Base-by-base conservation (phyloP, 805 yeast genomes). In the Teunomyces atbi region DNA sequence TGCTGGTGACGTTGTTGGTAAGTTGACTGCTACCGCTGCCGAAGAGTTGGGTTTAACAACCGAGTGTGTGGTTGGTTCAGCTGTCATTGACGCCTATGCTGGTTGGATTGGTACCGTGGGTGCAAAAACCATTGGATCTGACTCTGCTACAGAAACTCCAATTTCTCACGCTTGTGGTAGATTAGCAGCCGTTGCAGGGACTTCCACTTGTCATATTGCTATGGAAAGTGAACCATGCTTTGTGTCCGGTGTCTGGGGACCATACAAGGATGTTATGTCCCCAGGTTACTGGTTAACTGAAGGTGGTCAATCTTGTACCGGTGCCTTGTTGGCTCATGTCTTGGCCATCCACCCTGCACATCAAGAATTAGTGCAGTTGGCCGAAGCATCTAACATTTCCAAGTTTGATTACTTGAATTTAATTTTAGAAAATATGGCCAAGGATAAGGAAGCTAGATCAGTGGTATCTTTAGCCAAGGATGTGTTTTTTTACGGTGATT, bases 41-140 rank as follows among this genome's bases (percentile, higher is more conserved):
- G 77, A 75, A 36, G 90, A 89, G 45, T 74, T 94, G 58, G 98
- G 98, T 8, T 76, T 94, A 51, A 79, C 94, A 7, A 77, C 86
- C 18, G 74, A 76, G 44, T 86, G 95, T 68, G 80, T 82, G 27
- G 98, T 94, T 35, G 97, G 96, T 6, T 84, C 95, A 1, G 97
- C 97, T 61, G 96, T 94, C 32, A 94, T 94, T 61, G 99, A 94
- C 64, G 97, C 98, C 5, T 94, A 94, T 62, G 96, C 98, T 3
- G 99, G 99, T 38, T 94, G 98, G 97, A 81, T 94, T 46, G 99
- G 99, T 46, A 94, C 98, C 1, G 96, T 92, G 48, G 99, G 97
- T 21, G 96, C 96, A 1, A 82, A 83, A 55, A 30, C 33, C 18
- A 30, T 30, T 13, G 83, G 89, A 4, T 5, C 27, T 15, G 39